These are phyloP conservation scores for Leucogyrophana mollusca DNA, from an alignment of 768 basidiomycete genomes.

Conservation along the genomic window DNA sequence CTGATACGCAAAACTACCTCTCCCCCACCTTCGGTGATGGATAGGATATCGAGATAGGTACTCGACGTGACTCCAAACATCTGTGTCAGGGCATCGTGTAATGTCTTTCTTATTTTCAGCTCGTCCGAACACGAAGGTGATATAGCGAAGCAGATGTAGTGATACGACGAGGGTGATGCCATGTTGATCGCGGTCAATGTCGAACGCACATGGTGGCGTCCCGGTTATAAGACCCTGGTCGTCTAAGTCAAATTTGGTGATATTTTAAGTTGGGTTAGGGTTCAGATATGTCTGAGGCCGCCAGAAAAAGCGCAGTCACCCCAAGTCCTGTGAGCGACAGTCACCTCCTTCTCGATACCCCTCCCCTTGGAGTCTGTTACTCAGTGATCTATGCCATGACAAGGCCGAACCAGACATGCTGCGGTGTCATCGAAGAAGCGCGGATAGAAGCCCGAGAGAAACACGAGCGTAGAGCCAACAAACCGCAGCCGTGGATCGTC, in stretches of 20 bases:
- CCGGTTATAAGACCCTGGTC: too few species aligned
- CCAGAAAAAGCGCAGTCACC: background rate
- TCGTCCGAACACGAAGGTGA: constrained; percentile 36
- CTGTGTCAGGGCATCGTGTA: constrained; percentile 55
- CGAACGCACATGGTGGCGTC: too few species aligned
- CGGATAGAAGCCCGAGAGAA: constrained; percentile 37
- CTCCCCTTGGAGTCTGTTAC: background rate
- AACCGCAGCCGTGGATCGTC: constrained; percentile 71
- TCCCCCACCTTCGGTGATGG: constrained; percentile 31
- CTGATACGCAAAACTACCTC: constrained; percentile 17
- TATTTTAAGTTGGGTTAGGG: too few species aligned
- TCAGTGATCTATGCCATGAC: constrained; percentile 4
- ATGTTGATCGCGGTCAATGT: too few species aligned
- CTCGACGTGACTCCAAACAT: constrained; percentile 56
- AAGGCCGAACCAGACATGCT: constrained; percentile 27
- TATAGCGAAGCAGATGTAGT: constrained; percentile 48
- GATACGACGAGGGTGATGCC: constrained; percentile 28
- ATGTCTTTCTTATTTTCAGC: constrained; percentile 47
- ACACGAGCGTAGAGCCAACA: constrained; percentile 36
- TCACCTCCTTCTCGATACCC: background rate
- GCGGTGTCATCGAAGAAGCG: constrained; percentile 55
- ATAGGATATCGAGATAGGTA: constrained; percentile 59
- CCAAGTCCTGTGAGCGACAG: background rate
- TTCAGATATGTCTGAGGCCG: background rate
- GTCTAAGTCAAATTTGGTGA: too few species aligned